Evolutionary conservation across 1,139 yeast species (phyloP).

Genomic region (Diutina mesorugosa): DNA sequence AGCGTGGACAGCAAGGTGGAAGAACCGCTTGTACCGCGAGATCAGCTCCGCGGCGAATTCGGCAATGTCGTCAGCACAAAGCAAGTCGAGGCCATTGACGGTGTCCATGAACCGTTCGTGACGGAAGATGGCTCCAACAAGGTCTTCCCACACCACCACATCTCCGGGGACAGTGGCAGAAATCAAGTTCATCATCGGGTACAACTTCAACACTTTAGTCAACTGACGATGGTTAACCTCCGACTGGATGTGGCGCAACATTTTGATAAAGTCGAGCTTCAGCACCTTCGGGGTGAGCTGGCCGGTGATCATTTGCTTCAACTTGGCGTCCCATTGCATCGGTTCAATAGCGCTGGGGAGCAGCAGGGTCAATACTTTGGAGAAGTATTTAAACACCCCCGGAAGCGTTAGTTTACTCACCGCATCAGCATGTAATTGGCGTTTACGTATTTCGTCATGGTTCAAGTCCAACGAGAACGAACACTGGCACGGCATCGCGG

Average conservation of each 20-base stretch:
- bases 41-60: conserved; percentile 12
- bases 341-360: not conserved
- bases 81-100: conserved; percentile 18
- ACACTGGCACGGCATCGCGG: conserved; percentile 4
- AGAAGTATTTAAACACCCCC: conserved; percentile 7
- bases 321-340: not conserved
- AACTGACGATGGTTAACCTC: not conserved
- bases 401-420: conserved; percentile 6
- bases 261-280: not conserved
- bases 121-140: conserved; percentile 18
- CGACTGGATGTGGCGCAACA: not conserved
- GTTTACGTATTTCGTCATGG: conserved; percentile 11
- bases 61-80: conserved; percentile 12
- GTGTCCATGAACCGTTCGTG: conserved; percentile 19
- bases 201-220: conserved; percentile 6
- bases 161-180: conserved; percentile 10
- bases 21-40: conserved; percentile 15
- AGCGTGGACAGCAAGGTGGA: conserved; percentile 9
- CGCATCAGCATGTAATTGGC: conserved; percentile 13
- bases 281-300: not conserved
- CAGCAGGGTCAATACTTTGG: conserved; percentile 3
- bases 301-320: not conserved
- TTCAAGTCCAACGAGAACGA: conserved; percentile 3
- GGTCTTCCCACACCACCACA: conserved; percentile 13
- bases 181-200: conserved; percentile 11